Evolutionary conservation across 2,329 filamentous ascomycete genomes (phyloP).

Genomic region (Trichoderma oligosporum): DNA sequence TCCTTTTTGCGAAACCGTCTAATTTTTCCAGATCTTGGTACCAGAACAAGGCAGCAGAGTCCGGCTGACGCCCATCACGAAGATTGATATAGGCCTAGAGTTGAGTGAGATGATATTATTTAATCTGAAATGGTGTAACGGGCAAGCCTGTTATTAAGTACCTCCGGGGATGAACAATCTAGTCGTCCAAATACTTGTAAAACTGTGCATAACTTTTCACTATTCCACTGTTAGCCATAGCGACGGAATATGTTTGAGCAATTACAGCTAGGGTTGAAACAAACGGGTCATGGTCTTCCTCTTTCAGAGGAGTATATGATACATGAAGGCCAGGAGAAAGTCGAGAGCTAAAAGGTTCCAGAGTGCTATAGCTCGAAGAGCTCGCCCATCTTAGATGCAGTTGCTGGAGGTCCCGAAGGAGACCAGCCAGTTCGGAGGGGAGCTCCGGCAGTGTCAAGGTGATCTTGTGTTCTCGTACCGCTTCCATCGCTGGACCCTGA

Average conservation of each 20-base stretch:
- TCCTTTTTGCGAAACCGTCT: constrained; percentile 50
- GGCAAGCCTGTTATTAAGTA: constrained; percentile 22
- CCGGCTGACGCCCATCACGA: constrained; percentile 30
- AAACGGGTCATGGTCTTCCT: constrained; percentile 17
- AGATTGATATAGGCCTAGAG: constrained; percentile 60
- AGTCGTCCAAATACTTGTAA: constrained; percentile 57
- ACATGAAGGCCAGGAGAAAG: constrained; percentile 78
- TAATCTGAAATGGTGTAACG: not conserved
- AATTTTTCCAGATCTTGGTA: constrained; percentile 62
- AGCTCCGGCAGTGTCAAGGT: constrained; percentile 73
- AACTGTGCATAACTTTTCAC: constrained; percentile 52
- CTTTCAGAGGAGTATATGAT: constrained; percentile 59
- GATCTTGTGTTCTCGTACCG: constrained; percentile 73
- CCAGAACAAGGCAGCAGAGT: constrained; percentile 62
- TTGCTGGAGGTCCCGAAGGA: constrained; percentile 63
- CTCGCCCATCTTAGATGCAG: constrained; percentile 79
- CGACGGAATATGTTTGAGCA: constrained; percentile 2
- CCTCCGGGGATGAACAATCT: constrained; percentile 46
- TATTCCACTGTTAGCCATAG: constrained; percentile 25
- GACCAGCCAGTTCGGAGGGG: constrained; percentile 58
- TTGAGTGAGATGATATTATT: not conserved
- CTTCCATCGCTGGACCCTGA: constrained; percentile 53
- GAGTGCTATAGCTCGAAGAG: constrained; percentile 50
- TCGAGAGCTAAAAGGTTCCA: constrained; percentile 70
- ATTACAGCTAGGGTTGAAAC: not conserved